These are phyloP conservation scores for Pezicula radicicola DNA, from an alignment of 2,329 filamentous ascomycete species.

Conservation along the genomic window DNA sequence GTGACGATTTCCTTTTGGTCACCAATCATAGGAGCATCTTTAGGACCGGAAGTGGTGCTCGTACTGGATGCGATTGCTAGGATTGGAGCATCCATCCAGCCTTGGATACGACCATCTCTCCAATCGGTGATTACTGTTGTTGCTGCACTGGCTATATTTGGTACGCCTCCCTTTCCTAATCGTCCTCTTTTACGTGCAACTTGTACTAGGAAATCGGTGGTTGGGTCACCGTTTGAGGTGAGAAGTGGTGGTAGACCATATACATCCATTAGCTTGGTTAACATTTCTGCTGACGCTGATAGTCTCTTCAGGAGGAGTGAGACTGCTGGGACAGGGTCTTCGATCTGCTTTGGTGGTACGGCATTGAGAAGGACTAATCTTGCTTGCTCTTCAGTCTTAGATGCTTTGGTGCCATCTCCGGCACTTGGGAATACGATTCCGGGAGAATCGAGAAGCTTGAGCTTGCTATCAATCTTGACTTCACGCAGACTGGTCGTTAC, in stretches of 20 bases:
- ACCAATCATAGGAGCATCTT: slow-evolving; percentile 41
- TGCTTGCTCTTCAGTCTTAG: slow-evolving; percentile 70
- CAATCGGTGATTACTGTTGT: slow-evolving; percentile 96
- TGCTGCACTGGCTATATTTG: slow-evolving; percentile 83
- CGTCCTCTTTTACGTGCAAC: slow-evolving; percentile 91
- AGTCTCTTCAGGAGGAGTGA: slow-evolving; percentile 79
- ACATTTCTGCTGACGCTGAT: slow-evolving; percentile 67
- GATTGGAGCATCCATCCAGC: slow-evolving; percentile 78
- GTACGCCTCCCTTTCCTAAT: slow-evolving; percentile 83
- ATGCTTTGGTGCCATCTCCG: slow-evolving; percentile 49
- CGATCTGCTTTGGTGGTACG: slow-evolving; percentile 89
- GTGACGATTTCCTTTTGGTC: slow-evolving; percentile 86
- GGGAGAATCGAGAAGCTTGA: slow-evolving; percentile 90
- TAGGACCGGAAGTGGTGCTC: slow-evolving; percentile 26
- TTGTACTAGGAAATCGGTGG: slow-evolving; percentile 89
- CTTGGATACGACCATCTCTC: slow-evolving; percentile 91
- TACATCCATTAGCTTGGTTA: slow-evolving; percentile 75
- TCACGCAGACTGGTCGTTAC: slow-evolving; percentile 85
- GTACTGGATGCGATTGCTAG: slow-evolving; percentile 48
- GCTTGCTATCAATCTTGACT: slow-evolving; percentile 92
- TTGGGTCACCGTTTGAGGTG: slow-evolving; percentile 67
- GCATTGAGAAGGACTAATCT: slow-evolving; percentile 86
- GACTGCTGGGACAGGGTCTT: slow-evolving; percentile 87
- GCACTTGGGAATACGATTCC: slow-evolving; percentile 89
- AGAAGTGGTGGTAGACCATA: slow-evolving; percentile 84